Conservation (phyloP, 805 yeast species). For the Candida ficus region DNA sequence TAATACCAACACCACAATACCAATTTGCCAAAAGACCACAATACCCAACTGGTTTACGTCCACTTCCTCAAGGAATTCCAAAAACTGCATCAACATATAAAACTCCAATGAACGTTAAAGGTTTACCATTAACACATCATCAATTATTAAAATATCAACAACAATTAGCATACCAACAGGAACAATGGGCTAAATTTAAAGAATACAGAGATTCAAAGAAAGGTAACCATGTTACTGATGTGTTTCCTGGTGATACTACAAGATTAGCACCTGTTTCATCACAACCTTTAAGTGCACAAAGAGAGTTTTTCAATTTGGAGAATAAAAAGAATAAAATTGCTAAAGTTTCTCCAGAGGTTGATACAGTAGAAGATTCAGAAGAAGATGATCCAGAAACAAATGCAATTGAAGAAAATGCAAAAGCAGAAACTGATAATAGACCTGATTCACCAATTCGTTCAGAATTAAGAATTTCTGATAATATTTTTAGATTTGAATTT, state of each 20-base stretch:
- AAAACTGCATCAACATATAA: constrained; percentile 20
- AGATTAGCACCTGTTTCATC: constrained; percentile 44
- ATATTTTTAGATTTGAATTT: constrained; percentile 21
- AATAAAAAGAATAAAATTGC: constrained; percentile 11
- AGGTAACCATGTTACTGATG: constrained; percentile 39
- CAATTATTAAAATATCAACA: constrained; percentile 23
- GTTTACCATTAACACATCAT: constrained; percentile 18
- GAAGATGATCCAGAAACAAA: constrained; percentile 26
- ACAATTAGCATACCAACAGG: constrained; percentile 22
- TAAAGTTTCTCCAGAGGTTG: constrained; percentile 5
- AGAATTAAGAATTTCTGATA: constrained; percentile 17
- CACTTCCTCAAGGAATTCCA: constrained; percentile 10
- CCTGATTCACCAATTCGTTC: constrained; percentile 10
- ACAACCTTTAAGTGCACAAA: constrained; percentile 48
- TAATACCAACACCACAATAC: constrained; percentile 8
- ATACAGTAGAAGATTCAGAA: constrained; percentile 12
- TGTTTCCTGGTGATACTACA: constrained; percentile 41
- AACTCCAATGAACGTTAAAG: constrained; percentile 12
- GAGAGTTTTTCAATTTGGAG: constrained; percentile 32
- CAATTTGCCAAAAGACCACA: constrained; percentile 3
- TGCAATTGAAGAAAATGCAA: constrained; percentile 33
- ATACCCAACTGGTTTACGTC: constrained; percentile 5
- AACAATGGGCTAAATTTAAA: constrained; percentile 24
- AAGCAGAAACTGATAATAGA: constrained; percentile 15
- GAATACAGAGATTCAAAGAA: constrained; percentile 20